Conservation (phyloP, 2,329 filamentous ascomycete species). For the Fusarium odoratissimum region DNA sequence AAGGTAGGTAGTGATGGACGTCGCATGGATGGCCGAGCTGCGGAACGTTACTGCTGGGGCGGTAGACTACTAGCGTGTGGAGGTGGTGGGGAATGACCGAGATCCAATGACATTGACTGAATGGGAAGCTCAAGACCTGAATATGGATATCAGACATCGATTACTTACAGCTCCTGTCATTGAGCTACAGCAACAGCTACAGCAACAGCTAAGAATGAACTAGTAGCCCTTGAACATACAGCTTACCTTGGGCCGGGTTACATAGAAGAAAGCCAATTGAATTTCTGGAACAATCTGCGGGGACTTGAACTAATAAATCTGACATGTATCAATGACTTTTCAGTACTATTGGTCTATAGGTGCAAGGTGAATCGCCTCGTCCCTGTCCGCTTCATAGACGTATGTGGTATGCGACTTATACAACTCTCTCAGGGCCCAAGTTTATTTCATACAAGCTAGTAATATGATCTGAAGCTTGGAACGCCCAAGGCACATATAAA, state of each 20-base stretch:
- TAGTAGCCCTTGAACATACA: neutral
- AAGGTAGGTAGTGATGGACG: constrained; percentile 26
- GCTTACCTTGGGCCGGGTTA: neutral
- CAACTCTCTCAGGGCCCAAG: neutral
- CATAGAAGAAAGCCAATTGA: neutral
- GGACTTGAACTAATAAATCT: neutral
- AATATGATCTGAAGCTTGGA: neutral
- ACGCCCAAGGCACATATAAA: neutral
- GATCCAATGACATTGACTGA: neutral
- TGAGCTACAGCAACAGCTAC: neutral
- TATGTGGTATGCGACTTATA: neutral
- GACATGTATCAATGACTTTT: neutral
- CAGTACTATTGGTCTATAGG: neutral
- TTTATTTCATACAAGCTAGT: neutral
- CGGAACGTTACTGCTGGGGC: constrained; percentile 46
- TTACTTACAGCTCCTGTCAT: neutral
- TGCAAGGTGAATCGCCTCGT: neutral
- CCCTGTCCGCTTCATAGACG: neutral
- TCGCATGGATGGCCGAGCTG: constrained; percentile 29
- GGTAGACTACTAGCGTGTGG: constrained; percentile 37
- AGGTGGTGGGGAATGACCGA: neutral
- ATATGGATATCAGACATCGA: neutral
- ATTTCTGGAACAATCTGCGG: neutral
- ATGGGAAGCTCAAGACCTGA: neutral
- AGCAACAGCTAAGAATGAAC: neutral